A percentile compares a stretch with the other conserved stretches of the same genome.
phyloP scores from a whole-genome alignment of 129 eudicot species.

The Ambrosia trifida region DNA sequence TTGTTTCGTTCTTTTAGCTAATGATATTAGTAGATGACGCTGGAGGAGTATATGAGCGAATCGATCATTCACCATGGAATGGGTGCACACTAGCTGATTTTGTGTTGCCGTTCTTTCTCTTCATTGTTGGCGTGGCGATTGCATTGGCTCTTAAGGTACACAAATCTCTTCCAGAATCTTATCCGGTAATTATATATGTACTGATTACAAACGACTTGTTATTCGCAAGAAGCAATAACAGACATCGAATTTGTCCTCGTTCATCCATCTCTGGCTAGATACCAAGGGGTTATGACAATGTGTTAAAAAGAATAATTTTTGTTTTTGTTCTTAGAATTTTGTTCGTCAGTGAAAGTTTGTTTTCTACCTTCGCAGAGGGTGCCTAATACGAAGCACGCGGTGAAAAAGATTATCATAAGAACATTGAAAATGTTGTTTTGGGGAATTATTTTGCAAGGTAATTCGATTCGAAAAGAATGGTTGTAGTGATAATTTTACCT shows the following conservation, averaged over 20 bases:
- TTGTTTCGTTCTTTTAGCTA: slow-evolving; percentile 34
- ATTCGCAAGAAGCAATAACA: too few species aligned
- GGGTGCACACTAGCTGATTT: slow-evolving; percentile 91
- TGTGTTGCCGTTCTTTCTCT: slow-evolving; percentile 87
- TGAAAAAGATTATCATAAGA: slow-evolving; percentile 56
- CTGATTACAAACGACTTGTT: too few species aligned
- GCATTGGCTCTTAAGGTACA: slow-evolving; percentile 85
- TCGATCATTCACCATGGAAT: slow-evolving; percentile 89
- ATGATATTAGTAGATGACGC: slow-evolving; percentile 91
- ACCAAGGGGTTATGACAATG: too few species aligned
- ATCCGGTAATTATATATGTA: too few species aligned
- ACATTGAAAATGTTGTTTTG: slow-evolving; percentile 74
- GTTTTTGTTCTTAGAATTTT: too few species aligned
- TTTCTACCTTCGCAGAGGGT: slow-evolving; percentile 45
- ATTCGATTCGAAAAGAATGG: neutral
- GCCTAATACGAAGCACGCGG: slow-evolving; percentile 44
- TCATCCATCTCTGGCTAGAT: too few species aligned
- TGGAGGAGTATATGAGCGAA: slow-evolving; percentile 57
- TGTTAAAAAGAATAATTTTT: too few species aligned
- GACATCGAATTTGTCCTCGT: too few species aligned
- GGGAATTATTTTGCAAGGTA: slow-evolving; percentile 87
- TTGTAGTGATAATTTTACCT: too few species aligned
- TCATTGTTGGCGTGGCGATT: slow-evolving; percentile 82
- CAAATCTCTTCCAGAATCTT: neutral
- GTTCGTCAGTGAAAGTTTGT: too few species aligned